These are phyloP conservation scores for Striga hermonthica DNA, from an alignment of 305 asterid genomes.

Conservation along the genomic window DNA sequence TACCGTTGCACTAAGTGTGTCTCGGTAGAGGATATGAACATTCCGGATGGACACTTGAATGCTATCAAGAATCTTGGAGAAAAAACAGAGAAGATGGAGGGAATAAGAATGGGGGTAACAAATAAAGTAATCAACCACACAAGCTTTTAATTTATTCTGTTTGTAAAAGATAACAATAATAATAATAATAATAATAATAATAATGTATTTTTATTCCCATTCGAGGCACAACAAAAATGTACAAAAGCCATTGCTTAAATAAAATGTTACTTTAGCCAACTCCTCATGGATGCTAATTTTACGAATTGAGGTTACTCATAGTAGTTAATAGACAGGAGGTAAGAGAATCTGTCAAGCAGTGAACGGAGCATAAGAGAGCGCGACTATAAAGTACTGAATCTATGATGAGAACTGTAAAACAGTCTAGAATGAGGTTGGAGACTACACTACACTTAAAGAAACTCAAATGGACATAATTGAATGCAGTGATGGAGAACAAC, in stretches of 20 bases:
- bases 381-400: neutral
- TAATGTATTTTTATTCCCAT: neutral
- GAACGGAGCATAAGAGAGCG: neutral
- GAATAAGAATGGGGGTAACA: constrained; percentile 29
- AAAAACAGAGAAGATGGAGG: constrained; percentile 27
- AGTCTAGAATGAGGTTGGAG: constrained; percentile 9
- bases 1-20: constrained; percentile 56
- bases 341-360: neutral
- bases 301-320: neutral
- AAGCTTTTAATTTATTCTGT: constrained; percentile 2
- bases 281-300: constrained; percentile 3
- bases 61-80: constrained; percentile 80
- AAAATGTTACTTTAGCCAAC: constrained; percentile 2
- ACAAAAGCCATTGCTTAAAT: constrained; percentile 14
- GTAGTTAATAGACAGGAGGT: constrained; percentile 6
- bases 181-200: too few relatives aligned
- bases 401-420: constrained; percentile 12
- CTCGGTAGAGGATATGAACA: constrained; percentile 69
- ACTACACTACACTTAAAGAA: neutral
- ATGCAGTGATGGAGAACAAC: constrained; percentile 8
- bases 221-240: constrained; percentile 15
- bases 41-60: constrained; percentile 88
- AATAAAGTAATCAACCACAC: constrained; percentile 3
- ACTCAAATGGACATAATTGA: constrained; percentile 1
- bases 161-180: neutral